A percentile compares a stretch with the other conserved stretches of the same genome.
phyloP scores from a whole-genome alignment of 106 monocot species.

The Dendrobium chrysotoxum region DNA sequence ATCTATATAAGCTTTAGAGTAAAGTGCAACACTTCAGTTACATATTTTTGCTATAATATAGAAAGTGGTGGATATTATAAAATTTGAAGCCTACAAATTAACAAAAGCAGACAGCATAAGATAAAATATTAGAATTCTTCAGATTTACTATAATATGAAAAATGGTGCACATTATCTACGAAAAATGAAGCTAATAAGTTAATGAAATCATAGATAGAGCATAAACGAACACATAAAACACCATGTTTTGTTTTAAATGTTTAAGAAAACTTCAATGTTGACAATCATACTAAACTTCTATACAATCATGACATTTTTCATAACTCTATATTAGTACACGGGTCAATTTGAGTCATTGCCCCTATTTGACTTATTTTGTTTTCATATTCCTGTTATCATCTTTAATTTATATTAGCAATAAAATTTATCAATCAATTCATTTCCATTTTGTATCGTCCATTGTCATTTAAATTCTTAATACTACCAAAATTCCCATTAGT shows the following conservation, averaged over 20 bases:
- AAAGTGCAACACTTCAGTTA: background rate
- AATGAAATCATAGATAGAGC: background rate
- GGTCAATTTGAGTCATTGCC: background rate
- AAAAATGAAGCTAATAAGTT: background rate
- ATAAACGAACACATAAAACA: background rate
- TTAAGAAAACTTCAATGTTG: background rate
- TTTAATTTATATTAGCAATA: background rate
- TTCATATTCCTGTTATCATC: background rate
- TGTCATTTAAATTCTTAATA: background rate
- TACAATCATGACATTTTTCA: background rate
- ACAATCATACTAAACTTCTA: background rate
- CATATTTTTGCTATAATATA: background rate
- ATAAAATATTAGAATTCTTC: background rate
- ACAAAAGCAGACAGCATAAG: background rate
- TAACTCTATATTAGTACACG: background rate
- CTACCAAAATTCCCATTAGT: background rate
- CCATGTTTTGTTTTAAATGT: background rate
- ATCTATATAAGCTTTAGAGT: conserved; percentile 10
- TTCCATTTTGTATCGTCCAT: background rate
- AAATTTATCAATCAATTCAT: background rate
- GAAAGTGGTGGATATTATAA: background rate
- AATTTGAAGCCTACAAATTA: background rate
- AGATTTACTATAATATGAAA: background rate
- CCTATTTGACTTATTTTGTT: background rate
- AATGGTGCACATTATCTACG: background rate